Conservation (phyloP, 257 asterid species). For the Solanum sejunctum region DNA sequence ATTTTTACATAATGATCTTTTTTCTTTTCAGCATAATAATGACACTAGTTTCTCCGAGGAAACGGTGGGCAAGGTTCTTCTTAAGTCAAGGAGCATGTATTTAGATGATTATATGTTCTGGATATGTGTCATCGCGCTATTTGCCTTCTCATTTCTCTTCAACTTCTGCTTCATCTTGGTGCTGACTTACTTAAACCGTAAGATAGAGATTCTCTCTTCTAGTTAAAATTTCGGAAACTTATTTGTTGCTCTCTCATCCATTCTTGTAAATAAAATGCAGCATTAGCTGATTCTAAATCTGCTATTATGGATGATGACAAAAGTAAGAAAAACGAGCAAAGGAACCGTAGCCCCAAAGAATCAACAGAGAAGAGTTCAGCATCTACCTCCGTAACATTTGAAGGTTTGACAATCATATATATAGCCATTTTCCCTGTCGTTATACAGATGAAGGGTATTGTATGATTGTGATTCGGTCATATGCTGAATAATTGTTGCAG, state of each 20-base stretch:
- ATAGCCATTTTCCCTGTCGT: neutral
- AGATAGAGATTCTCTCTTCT: neutral
- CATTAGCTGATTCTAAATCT: slow-evolving; percentile 55
- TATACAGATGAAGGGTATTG: neutral
- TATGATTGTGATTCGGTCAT: neutral
- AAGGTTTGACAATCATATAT: slow-evolving; percentile 19
- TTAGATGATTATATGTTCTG: slow-evolving; percentile 70
- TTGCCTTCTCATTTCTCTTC: slow-evolving; percentile 78
- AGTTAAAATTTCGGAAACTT: neutral
- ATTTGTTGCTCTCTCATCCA: slow-evolving; percentile 11
- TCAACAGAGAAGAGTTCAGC: slow-evolving; percentile 8
- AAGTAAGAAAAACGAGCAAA: slow-evolving; percentile 19
- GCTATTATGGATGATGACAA: slow-evolving; percentile 27
- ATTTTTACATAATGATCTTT: neutral
- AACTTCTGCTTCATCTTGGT: slow-evolving; percentile 60
- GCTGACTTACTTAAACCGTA: slow-evolving; percentile 64
- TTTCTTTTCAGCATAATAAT: slow-evolving; percentile 39
- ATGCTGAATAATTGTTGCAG: slow-evolving; percentile 16
- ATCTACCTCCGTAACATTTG: slow-evolving; percentile 15
- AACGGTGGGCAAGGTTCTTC: slow-evolving; percentile 90
- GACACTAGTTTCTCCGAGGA: slow-evolving; percentile 38
- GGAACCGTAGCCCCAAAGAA: neutral
- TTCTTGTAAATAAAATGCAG: slow-evolving; percentile 25
- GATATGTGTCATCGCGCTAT: slow-evolving; percentile 64
- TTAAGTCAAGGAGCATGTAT: slow-evolving; percentile 78